Base-by-base conservation (phyloP, 768 basidiomycete genomes). In the Daedaleopsis nitida region DNA sequence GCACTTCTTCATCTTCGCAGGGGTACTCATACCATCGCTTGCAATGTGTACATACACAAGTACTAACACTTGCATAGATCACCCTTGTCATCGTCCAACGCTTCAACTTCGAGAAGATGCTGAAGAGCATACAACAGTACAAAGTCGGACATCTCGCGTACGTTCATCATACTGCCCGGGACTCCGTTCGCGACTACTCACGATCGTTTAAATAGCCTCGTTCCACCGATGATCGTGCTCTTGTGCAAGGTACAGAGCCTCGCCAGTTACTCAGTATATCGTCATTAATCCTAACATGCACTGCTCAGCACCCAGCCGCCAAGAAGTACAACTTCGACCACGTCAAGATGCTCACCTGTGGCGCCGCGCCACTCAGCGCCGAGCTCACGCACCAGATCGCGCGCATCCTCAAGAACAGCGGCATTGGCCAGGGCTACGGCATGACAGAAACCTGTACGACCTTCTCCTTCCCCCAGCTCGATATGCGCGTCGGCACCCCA, bases 391-490 rank as follows among this genome's bases (percentile, higher is more conserved):
- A 55, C 12, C 66, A 73, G 57, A 57, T 74, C 49, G 57, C 65
- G 21, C 63, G 67, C 52, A 42, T 73, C 7, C 57, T 73, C n/a
- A 68, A 69, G 38, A 60, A 69, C 52, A 63, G 60, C 43, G 24
- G 14, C 12, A 64, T 68, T 45, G 66, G 66, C 21, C 66, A 68
- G 50, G 66, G 64, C 27, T 68, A 66, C 61, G 67, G 88, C 21
- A 78, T 86, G 60, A 89, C 88, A 4, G 88, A 89, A 70, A 84
- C 86, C 3, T 79, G 77, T 59, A 83, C 85, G 0, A 79, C 83
- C 0, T 69, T 88, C 56, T 73, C 79, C 13, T 76, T 83, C 57
- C 69, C 83, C 62, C 79, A 79, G 32, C 73, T 75, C 14, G 74
- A 68, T 52, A 77, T 74, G 66, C 78, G 73, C 67, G 69, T 80